phyloP scores from a whole-genome alignment of 2,329 filamentous ascomycete species.

The Exophiala sp. region DNA sequence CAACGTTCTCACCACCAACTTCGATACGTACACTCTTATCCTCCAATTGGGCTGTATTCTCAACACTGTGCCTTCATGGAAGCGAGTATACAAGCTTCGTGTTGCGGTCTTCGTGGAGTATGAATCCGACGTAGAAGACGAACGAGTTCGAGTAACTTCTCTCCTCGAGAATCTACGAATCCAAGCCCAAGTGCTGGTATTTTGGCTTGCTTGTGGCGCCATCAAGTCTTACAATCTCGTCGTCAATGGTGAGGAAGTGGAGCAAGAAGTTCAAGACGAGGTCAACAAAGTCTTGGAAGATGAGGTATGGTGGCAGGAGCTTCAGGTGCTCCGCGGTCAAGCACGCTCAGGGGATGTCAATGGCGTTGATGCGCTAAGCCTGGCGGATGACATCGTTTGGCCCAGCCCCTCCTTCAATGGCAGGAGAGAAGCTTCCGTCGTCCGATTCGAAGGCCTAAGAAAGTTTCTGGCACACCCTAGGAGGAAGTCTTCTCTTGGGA shows the following conservation, averaged over 20 bases:
- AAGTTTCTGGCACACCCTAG: conserved; percentile 61
- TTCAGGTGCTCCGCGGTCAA: conserved; percentile 51
- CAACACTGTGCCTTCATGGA: conserved; percentile 77
- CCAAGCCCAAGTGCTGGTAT: conserved; percentile 72
- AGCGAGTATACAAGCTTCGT: conserved; percentile 66
- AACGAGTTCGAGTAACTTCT: conserved; percentile 66
- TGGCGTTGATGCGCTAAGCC: conserved; percentile 44
- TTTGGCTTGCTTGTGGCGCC: conserved; percentile 73
- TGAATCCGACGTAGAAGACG: conserved; percentile 76
- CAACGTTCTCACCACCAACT: conserved; percentile 77
- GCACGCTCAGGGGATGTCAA: conserved; percentile 32
- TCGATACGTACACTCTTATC: conserved; percentile 87
- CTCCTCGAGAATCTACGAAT: conserved; percentile 79
- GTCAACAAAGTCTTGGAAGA: conserved; percentile 65
- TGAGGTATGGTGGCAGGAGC: conserved; percentile 79
- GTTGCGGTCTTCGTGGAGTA: conserved; percentile 89
- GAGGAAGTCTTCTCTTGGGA: conserved; percentile 48
- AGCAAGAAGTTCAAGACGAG: conserved; percentile 55
- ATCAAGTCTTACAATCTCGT: conserved; percentile 73
- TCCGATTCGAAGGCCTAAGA: conserved; percentile 57
- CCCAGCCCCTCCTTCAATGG: conserved; percentile 53
- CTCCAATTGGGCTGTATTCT: conserved; percentile 82
- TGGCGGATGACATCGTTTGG: conserved; percentile 48
- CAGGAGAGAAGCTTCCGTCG: conserved; percentile 39
- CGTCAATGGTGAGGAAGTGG: conserved; percentile 63